These are phyloP conservation scores for Colletotrichum cordylinicola DNA, from an alignment of 2,329 filamentous ascomycete genomes.

Conservation along the genomic window DNA sequence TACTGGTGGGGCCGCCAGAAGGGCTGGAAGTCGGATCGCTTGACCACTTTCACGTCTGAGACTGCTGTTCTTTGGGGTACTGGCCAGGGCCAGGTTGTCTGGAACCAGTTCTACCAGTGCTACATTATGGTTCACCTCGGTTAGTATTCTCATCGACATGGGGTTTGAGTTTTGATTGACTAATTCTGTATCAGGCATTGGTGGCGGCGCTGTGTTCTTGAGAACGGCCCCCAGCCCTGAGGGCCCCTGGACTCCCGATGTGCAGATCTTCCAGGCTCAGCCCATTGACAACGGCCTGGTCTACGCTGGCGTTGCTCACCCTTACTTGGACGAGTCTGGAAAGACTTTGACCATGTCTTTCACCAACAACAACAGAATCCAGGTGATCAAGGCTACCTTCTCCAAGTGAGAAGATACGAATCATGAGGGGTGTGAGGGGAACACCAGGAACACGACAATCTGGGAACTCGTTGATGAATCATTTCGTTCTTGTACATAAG, in stretches of 20 bases:
- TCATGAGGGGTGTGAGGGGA: neutral
- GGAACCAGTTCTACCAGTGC: conserved; percentile 35
- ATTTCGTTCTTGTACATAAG: neutral
- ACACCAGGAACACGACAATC: neutral
- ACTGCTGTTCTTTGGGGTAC: conserved; percentile 43
- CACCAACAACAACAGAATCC: conserved; percentile 44
- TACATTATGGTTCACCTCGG: conserved; percentile 41
- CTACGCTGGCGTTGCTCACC: conserved; percentile 43
- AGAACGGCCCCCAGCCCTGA: conserved; percentile 34
- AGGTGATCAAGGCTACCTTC: conserved; percentile 39
- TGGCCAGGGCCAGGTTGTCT: conserved; percentile 43
- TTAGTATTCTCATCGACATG: neutral
- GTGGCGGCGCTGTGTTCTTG: conserved; percentile 18
- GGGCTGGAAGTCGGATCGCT: conserved; percentile 38
- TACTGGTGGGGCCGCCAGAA: conserved; percentile 45
- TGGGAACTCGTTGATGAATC: neutral
- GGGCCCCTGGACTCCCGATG: conserved; percentile 42
- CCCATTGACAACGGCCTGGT: conserved; percentile 38
- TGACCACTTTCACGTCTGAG: conserved; percentile 36
- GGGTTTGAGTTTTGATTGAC: neutral
- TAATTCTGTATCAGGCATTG: neutral
- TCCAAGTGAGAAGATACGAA: neutral
- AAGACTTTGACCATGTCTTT: conserved; percentile 41
- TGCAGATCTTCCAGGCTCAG: conserved; percentile 36
- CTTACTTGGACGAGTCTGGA: conserved; percentile 40